Evolutionary conservation across 129 eudicot genomes (phyloP).

Genomic region (Mikania micrantha): DNA sequence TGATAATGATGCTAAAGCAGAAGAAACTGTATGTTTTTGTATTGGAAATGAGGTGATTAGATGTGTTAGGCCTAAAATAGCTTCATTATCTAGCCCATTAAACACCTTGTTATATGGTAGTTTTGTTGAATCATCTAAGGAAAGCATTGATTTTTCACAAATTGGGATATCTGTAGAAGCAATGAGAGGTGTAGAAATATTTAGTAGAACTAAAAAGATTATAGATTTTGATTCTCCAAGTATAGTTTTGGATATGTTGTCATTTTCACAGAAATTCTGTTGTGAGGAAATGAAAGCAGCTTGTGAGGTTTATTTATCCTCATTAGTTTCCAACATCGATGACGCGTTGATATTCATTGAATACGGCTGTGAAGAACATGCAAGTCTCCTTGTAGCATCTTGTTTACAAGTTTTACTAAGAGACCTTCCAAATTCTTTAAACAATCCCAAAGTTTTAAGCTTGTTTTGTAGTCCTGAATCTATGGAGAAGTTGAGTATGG

Average conservation of each 20-base stretch:
- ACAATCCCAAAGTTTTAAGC: slow-evolving; percentile 40
- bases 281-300: slow-evolving; percentile 59
- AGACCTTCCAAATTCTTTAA: slow-evolving; percentile 49
- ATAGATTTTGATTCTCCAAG: slow-evolving; percentile 30
- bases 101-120: slow-evolving; percentile 50
- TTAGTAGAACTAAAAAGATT: slow-evolving; percentile 39
- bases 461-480: slow-evolving; percentile 50
- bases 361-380: slow-evolving; percentile 56
- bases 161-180: slow-evolving; percentile 54
- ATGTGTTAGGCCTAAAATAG: slow-evolving; percentile 53
- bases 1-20: slow-evolving; percentile 10
- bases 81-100: slow-evolving; percentile 47
- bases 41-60: slow-evolving; percentile 41
- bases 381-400: slow-evolving; percentile 50
- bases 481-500: slow-evolving; percentile 40
- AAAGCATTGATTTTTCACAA: slow-evolving; percentile 46
- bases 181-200: slow-evolving; percentile 47
- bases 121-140: slow-evolving; percentile 50
- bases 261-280: slow-evolving; percentile 61
- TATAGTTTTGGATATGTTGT: slow-evolving; percentile 43
- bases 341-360: slow-evolving; percentile 62
- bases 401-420: slow-evolving; percentile 62
- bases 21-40: slow-evolving; percentile 33
- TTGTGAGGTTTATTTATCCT: slow-evolving; percentile 44
- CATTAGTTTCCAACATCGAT: slow-evolving; percentile 39